A percentile compares a stretch with the other conserved stretches of the same genome.
Conservation (phyloP, 2,329 filamentous ascomycete genomes). For the Sporothrix luriei region DNA sequence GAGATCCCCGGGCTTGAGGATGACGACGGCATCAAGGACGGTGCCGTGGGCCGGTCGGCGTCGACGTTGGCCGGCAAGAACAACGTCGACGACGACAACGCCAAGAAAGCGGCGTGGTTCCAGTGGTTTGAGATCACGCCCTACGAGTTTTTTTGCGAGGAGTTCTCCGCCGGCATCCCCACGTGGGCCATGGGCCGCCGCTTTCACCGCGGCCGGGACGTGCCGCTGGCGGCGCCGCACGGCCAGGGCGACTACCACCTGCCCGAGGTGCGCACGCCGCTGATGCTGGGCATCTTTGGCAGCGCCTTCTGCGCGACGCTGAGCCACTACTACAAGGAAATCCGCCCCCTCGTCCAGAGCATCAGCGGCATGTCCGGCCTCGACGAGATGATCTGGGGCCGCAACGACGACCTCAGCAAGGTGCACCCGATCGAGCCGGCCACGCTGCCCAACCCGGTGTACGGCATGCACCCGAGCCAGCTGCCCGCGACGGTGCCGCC, state of each 20-base stretch:
- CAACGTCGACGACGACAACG: slow-evolving; percentile 46
- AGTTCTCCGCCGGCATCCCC: slow-evolving; percentile 86
- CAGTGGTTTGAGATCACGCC: slow-evolving; percentile 98
- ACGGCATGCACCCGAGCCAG: slow-evolving; percentile 72
- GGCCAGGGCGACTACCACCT: slow-evolving; percentile 60
- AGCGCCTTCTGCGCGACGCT: slow-evolving; percentile 95
- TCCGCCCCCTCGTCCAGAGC: slow-evolving; percentile 77
- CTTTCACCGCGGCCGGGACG: slow-evolving; percentile 72
- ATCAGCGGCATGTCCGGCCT: slow-evolving; percentile 74
- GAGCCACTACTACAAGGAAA: slow-evolving; percentile 93
- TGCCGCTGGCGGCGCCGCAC: slow-evolving; percentile 53
- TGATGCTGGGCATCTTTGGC: slow-evolving; percentile 93
- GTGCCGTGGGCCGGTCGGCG: slow-evolving; percentile 38
- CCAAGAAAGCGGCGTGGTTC: slow-evolving; percentile 79
- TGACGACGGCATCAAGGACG: slow-evolving; percentile 39
- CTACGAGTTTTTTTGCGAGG: slow-evolving; percentile 94
- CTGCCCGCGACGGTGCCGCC: slow-evolving; percentile 77
- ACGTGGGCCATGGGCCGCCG: slow-evolving; percentile 88
- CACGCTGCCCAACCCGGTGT: slow-evolving; percentile 83
- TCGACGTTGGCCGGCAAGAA: too few relatives aligned
- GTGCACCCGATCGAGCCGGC: slow-evolving; percentile 95
- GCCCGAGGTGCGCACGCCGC: slow-evolving; percentile 80
- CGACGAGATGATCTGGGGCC: slow-evolving; percentile 79
- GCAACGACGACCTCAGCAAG: slow-evolving; percentile 81
- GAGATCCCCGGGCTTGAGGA: slow-evolving; percentile 75